Percentiles rank a stretch among this genome's conserved stretches.
Conservation (phyloP, 495 filamentous ascomycete species). For the Amorphotheca resinae region DNA sequence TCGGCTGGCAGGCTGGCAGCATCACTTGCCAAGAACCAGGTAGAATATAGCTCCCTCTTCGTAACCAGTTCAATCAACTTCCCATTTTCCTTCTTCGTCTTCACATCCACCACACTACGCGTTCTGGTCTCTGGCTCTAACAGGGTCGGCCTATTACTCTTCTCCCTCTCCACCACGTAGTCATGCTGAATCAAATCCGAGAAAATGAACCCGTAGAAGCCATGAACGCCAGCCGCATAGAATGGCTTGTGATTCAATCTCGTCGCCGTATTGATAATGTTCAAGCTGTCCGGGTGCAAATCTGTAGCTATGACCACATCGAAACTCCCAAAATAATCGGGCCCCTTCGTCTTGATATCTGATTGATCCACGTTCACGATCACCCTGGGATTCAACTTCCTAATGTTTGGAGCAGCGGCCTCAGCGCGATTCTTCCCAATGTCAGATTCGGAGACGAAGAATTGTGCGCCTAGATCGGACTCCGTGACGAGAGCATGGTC, state of each 20-base stretch:
- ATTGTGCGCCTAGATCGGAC: constrained; percentile 77
- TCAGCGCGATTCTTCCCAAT: constrained; percentile 77
- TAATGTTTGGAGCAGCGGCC: constrained; percentile 66
- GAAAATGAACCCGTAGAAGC: constrained; percentile 91
- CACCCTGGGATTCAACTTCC: constrained; percentile 83
- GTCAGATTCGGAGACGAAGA: constrained; percentile 60
- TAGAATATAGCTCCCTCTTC: constrained; percentile 80
- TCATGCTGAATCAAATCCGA: constrained; percentile 80
- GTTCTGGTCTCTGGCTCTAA: constrained; percentile 61
- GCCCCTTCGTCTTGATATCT: constrained; percentile 48
- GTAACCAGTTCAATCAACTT: constrained; percentile 82
- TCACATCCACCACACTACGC: constrained; percentile 56
- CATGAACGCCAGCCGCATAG: constrained; percentile 80
- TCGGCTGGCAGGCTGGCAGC: constrained; percentile 61
- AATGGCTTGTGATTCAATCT: constrained; percentile 64
- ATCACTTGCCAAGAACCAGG: constrained; percentile 63
- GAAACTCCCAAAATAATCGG: constrained; percentile 63
- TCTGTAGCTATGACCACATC: constrained; percentile 89
- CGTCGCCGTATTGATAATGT: constrained; percentile 69
- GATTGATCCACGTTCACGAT: constrained; percentile 54
- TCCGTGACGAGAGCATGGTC: constrained; percentile 68
- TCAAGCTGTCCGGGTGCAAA: constrained; percentile 57
- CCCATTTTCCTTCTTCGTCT: constrained; percentile 55
- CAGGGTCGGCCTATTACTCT: constrained; percentile 57
- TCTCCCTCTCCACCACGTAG: constrained; percentile 74